Evolutionary conservation across 495 filamentous ascomycete genomes (phyloP).

Genomic region (Annulohypoxylon maeteangense): DNA sequence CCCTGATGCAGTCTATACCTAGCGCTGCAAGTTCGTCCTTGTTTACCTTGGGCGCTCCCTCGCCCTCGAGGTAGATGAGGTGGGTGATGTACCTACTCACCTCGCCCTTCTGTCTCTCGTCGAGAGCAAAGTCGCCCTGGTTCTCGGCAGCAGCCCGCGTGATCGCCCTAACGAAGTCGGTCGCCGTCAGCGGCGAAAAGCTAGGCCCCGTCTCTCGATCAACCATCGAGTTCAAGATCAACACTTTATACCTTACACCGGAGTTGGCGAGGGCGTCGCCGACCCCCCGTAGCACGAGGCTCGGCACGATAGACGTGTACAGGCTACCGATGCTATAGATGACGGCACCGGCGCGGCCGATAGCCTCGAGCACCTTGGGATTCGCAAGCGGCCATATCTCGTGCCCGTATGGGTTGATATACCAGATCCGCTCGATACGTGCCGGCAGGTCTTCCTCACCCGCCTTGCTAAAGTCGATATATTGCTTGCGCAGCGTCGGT

Average conservation of each 20-base stretch:
- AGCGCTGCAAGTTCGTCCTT: constrained; percentile 67
- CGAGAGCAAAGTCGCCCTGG: constrained; percentile 57
- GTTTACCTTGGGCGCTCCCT: constrained; percentile 76
- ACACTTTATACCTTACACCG: constrained; percentile 74
- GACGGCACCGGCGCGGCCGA: constrained; percentile 70
- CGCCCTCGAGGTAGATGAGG: constrained; percentile 81
- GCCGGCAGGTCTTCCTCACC: constrained; percentile 73
- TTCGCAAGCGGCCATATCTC: constrained; percentile 87
- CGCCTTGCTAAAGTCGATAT: constrained; percentile 81
- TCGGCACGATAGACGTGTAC: constrained; percentile 84
- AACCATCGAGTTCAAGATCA: constrained; percentile 83
- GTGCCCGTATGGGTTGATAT: constrained; percentile 94
- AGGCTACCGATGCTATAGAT: constrained; percentile 92
- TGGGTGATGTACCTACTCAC: constrained; percentile 79
- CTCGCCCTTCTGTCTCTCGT: constrained; percentile 22
- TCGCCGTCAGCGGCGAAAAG: constrained; percentile 68
- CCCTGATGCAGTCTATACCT: constrained; percentile 79
- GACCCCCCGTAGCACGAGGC: constrained; percentile 72
- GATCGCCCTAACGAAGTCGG: constrained; percentile 83
- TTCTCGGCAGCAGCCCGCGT: constrained; percentile 68
- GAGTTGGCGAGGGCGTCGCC: constrained; percentile 64
- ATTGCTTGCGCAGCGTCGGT: constrained; percentile 78
- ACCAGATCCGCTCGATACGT: constrained; percentile 87
- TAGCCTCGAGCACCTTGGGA: constrained; percentile 75
- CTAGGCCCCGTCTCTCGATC: constrained; percentile 87